Conservation (phyloP, 1,284 basidiomycete species). For the Ustilago bromivora region DNA sequence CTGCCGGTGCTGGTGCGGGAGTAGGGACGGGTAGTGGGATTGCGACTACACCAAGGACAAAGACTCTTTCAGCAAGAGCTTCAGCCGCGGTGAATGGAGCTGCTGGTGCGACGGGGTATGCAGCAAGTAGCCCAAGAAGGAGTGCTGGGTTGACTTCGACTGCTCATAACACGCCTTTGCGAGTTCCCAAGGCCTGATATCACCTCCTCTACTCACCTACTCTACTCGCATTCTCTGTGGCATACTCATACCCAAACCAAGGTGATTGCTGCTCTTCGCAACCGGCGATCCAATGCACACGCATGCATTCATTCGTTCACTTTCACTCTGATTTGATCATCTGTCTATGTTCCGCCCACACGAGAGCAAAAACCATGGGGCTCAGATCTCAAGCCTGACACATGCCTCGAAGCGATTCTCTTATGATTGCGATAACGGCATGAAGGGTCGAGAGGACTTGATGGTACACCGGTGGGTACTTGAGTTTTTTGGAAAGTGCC, state of each 20-base stretch:
- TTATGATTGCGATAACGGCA: no score
- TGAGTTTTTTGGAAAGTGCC: not conserved
- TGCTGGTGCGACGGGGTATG: not conserved
- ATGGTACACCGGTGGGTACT: not conserved
- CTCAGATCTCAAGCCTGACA: no score
- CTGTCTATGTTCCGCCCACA: no score
- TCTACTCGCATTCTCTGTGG: not conserved
- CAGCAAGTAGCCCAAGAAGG: constrained; percentile 29
- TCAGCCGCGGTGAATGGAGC: not conserved
- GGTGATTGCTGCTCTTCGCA: no score
- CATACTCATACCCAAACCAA: no score
- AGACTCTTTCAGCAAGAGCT: constrained; percentile 9
- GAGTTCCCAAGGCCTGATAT: constrained; percentile 18
- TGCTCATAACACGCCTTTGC: constrained; percentile 20
- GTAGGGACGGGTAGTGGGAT: not conserved
- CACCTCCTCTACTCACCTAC: not conserved
- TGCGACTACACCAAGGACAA: constrained; percentile 16
- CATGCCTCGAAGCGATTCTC: no score
- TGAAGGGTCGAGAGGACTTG: not conserved
- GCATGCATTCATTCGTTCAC: no score
- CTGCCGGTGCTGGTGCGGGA: not conserved
- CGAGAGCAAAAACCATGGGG: no score
- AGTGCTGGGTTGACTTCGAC: constrained; percentile 19
- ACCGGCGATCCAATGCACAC: no score
- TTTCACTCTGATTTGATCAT: no score